Evolutionary conservation across 495 filamentous ascomycete genomes (phyloP).

Genomic region (Penicillium lagena): DNA sequence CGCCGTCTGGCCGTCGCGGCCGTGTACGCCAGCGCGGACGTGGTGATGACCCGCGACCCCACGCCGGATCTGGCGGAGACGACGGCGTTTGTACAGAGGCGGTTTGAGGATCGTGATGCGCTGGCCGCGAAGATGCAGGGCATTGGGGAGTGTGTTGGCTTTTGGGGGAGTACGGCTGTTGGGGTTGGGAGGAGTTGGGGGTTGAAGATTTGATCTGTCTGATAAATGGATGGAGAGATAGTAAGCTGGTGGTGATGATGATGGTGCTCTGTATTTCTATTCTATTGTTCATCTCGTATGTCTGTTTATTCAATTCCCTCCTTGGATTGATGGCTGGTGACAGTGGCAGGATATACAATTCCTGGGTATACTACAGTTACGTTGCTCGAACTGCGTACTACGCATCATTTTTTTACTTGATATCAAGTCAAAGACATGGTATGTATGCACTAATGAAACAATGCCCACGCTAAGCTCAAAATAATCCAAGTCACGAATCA

Average conservation of each 20-base stretch:
- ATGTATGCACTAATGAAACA: no score
- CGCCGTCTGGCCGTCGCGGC: conserved; percentile 71
- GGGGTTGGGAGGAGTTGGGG: conserved; percentile 41
- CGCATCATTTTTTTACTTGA: no score
- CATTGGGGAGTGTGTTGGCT: conserved; percentile 68
- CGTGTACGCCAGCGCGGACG: conserved; percentile 79
- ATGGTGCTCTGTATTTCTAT: neutral
- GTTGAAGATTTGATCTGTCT: conserved; percentile 30
- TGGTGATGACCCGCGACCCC: conserved; percentile 87
- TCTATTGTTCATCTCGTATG: neutral
- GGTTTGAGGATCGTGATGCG: conserved; percentile 61
- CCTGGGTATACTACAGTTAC: no score
- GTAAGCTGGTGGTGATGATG: no score
- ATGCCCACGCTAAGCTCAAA: no score
- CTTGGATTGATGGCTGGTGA: no score
- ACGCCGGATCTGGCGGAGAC: conserved; percentile 64
- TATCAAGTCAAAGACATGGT: no score
- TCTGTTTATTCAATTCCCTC: no score
- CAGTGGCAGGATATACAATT: no score
- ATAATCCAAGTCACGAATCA: no score
- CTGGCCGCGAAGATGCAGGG: conserved; percentile 53
- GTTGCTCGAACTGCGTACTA: no score
- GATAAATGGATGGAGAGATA: no score
- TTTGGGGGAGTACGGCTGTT: conserved; percentile 54
- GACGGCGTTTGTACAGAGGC: conserved; percentile 66